These are phyloP conservation scores for Trichoderma guizhouense DNA, from an alignment of 2,329 filamentous ascomycete species.

Conservation along the genomic window DNA sequence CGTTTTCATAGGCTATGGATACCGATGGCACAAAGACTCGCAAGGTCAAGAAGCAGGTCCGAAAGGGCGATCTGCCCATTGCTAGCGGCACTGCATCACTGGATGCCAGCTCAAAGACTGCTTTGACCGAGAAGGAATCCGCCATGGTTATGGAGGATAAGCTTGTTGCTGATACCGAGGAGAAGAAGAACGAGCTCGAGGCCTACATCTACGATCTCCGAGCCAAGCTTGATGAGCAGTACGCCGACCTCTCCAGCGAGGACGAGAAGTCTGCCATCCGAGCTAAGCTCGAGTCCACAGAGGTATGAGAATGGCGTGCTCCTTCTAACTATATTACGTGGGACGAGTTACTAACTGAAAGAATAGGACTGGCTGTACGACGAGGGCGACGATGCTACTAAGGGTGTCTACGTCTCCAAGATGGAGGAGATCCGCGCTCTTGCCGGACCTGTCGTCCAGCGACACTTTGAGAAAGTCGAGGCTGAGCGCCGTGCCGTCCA, in stretches of 20 bases:
- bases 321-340: neutral
- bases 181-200: constrained; percentile 99
- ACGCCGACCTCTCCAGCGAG: constrained; percentile 82
- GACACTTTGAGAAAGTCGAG: constrained; percentile 93
- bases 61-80: constrained; percentile 92
- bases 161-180: constrained; percentile 94
- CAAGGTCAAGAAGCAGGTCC: constrained; percentile 99
- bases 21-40: constrained; percentile 85
- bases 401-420: constrained; percentile 91
- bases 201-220: constrained; percentile 95
- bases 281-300: constrained; percentile 75
- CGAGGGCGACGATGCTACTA: constrained; percentile 90
- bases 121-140: constrained; percentile 76
- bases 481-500: constrained; percentile 75
- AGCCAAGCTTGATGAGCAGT: constrained; percentile 90
- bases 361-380: constrained; percentile 97
- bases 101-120: constrained; percentile 63
- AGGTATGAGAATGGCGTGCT: constrained; percentile 63
- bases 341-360: constrained; percentile 18
- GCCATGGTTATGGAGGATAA: constrained; percentile 98
- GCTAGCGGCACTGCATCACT: constrained; percentile 78
- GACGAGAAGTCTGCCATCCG: constrained; percentile 88
- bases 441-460: constrained; percentile 86
- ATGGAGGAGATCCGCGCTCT: constrained; percentile 91
- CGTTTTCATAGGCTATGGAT: constrained; percentile 67